Conservation (phyloP, 139 green algal species). For the Chloropicon primus region DNA sequence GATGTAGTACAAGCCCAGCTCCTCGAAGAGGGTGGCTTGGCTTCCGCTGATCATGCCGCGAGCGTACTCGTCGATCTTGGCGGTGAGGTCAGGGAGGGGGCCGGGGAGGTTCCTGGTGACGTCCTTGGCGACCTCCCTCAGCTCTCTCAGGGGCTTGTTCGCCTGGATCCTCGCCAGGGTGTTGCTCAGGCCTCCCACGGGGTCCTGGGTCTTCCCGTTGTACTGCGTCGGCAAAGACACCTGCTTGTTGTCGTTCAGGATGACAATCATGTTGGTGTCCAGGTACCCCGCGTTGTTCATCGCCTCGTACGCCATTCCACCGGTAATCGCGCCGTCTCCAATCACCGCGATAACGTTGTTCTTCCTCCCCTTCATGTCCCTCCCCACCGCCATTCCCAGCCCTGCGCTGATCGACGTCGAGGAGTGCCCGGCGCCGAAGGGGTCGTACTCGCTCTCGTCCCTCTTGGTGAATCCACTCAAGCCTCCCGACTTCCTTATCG, state of each 20-base stretch:
- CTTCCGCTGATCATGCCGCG: slow-evolving; percentile 93
- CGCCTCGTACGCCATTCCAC: slow-evolving; percentile 97
- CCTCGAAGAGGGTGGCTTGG: slow-evolving; percentile 92
- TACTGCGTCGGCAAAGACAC: slow-evolving; percentile 97
- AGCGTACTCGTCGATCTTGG: slow-evolving; percentile 99
- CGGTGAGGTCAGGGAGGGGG: slow-evolving; percentile 64
- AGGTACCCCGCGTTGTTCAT: slow-evolving; percentile 99
- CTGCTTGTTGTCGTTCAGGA: slow-evolving; percentile 99
- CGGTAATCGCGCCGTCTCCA: slow-evolving; percentile 97
- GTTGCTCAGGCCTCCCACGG: slow-evolving; percentile 84
- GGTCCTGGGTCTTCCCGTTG: slow-evolving; percentile 88
- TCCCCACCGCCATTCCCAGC: slow-evolving; percentile 90
- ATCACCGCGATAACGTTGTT: slow-evolving; percentile 85
- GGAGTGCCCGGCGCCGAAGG: slow-evolving; percentile 92
- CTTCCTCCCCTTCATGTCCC: slow-evolving; percentile 69
- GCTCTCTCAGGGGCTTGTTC: slow-evolving; percentile 82
- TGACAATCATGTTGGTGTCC: slow-evolving; percentile 99
- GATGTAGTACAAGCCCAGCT: slow-evolving; percentile 99
- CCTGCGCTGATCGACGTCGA: slow-evolving; percentile 89
- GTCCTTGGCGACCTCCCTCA: slow-evolving; percentile 92
- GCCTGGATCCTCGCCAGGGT: slow-evolving; percentile 75
- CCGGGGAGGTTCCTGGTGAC: slow-evolving; percentile 93
- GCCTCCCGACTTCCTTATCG: slow-evolving; percentile 79
- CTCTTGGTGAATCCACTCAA: slow-evolving; percentile 93
- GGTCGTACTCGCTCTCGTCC: slow-evolving; percentile 84